phyloP scores from a whole-genome alignment of 306 rosid species.

The Quercus engelmannii region DNA sequence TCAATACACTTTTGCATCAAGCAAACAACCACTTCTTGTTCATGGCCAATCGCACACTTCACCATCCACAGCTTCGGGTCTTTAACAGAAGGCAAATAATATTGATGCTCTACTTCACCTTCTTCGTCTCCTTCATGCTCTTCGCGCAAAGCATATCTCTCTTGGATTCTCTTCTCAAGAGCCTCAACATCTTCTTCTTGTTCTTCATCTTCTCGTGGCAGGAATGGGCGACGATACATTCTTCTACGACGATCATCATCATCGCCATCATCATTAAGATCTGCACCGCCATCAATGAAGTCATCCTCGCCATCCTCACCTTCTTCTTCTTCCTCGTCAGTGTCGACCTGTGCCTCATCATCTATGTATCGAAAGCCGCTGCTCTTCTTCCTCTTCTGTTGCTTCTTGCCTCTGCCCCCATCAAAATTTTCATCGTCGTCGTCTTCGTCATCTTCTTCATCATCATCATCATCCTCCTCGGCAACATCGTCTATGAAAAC shows the following conservation, averaged over 20 bases:
- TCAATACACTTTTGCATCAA: slow-evolving; percentile 93
- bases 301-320: slow-evolving; percentile 94
- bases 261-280: slow-evolving; percentile 66
- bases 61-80: slow-evolving; percentile 99
- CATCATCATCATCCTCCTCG: slow-evolving; percentile 85
- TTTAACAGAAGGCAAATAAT: slow-evolving; percentile 90
- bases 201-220: slow-evolving; percentile 70
- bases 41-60: slow-evolving; percentile 89
- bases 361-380: slow-evolving; percentile 54
- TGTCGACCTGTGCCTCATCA: slow-evolving; percentile 68
- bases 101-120: slow-evolving; percentile 85
- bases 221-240: slow-evolving; percentile 45
- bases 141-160: slow-evolving; percentile 55
- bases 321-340: slow-evolving; percentile 90
- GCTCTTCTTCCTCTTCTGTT: slow-evolving; percentile 41
- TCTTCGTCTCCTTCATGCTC: slow-evolving; percentile 82
- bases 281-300: slow-evolving; percentile 55
- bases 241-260: slow-evolving; percentile 33
- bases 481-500: slow-evolving; percentile 65
- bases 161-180: slow-evolving; percentile 71
- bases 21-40: slow-evolving; percentile 86
- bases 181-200: slow-evolving; percentile 74
- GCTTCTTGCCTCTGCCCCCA: slow-evolving; percentile 19
- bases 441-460: slow-evolving; percentile 53
- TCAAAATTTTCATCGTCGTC: slow-evolving; percentile 39